Evolutionary conservation across 2,329 filamentous ascomycete genomes (phyloP), one percentile per base, ranked within the genome.

Genomic region (Aaosphaeria pasadenensis): DNA sequence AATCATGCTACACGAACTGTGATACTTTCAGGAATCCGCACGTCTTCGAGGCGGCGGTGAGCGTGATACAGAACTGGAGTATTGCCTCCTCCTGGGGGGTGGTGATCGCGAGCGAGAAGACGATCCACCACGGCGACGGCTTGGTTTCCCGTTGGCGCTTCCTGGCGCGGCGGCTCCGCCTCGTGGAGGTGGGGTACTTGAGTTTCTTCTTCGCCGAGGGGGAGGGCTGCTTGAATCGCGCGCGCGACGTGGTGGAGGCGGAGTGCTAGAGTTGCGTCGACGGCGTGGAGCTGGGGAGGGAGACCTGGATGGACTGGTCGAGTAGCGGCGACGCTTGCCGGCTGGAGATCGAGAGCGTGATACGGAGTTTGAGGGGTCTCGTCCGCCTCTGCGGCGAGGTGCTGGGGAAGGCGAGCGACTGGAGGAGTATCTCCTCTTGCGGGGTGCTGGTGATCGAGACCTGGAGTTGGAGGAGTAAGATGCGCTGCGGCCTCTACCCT

Each of bases 391-490:
- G 33, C 33, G 7, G 33, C 33, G 33, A 36, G 33, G 33, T 36
- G n/a, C 33, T 3, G 33, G 33, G 24, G 39, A 40, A 6, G 55
- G 57, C 5, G 62, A 66, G 39, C 56, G 59, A 44, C 59, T 61
- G n/a, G 60, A 63, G 4, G 63, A 63, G 47, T 62, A 62, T 17
- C 52, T 53, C 36, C 52, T 49, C 39, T 54, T 62, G 9, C 59
- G 59, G 1, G 58, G 54, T 11, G 58, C 47, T 6, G 60, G 54
- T 3, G 61, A 64, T 31, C 54, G 56, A 6, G 57, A 60, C 42
- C 56, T 59, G 45, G 46, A 46, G 24, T 17, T 11, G 11, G 35
- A 30, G 13, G 30, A 39, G 44, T 54, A 63, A 9, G 55, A 62
- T 24, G 56, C 49, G 13, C 51, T 52, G 35, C 60, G 62, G 31